Evolutionary conservation across 2,329 filamentous ascomycete genomes (phyloP).

Genomic region (Metarhizium sp.): DNA sequence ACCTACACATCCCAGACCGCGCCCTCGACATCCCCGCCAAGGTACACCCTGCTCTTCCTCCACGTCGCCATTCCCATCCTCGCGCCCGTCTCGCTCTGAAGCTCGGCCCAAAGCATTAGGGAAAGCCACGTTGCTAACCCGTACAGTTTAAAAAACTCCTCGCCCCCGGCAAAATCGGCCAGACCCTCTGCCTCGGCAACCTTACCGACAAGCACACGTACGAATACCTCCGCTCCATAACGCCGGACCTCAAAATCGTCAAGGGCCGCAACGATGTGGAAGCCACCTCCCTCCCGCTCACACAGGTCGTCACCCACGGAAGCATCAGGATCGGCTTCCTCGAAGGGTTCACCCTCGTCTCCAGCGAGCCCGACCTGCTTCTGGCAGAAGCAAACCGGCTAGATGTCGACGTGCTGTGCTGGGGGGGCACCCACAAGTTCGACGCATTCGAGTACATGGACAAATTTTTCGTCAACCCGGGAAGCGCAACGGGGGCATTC

Average conservation of each 20-base stretch:
- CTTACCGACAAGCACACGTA: constrained; percentile 72
- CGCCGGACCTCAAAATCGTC: constrained; percentile 63
- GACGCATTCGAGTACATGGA: constrained; percentile 66
- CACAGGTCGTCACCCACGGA: constrained; percentile 57
- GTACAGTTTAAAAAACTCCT: constrained; percentile 75
- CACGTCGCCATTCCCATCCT: neutral
- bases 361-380: constrained; percentile 55
- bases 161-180: constrained; percentile 72
- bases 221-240: constrained; percentile 68
- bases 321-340: constrained; percentile 57
- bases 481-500: constrained; percentile 56
- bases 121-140: constrained; percentile 1
- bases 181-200: constrained; percentile 73
- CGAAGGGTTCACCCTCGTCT: constrained; percentile 60
- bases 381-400: constrained; percentile 59
- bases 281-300: constrained; percentile 54
- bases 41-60: constrained; percentile 34
- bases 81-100: too few relatives aligned
- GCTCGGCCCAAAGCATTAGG: too few relatives aligned
- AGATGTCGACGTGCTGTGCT: constrained; percentile 61
- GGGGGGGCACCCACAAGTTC: constrained; percentile 58
- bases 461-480: constrained; percentile 65
- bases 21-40: constrained; percentile 86
- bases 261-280: constrained; percentile 60
- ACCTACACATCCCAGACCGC: constrained; percentile 88